Evolutionary conservation across 2,329 filamentous ascomycete species (phyloP), one percentile per base, ranked within the genome.

Genomic region (Thelonectria discophora): DNA sequence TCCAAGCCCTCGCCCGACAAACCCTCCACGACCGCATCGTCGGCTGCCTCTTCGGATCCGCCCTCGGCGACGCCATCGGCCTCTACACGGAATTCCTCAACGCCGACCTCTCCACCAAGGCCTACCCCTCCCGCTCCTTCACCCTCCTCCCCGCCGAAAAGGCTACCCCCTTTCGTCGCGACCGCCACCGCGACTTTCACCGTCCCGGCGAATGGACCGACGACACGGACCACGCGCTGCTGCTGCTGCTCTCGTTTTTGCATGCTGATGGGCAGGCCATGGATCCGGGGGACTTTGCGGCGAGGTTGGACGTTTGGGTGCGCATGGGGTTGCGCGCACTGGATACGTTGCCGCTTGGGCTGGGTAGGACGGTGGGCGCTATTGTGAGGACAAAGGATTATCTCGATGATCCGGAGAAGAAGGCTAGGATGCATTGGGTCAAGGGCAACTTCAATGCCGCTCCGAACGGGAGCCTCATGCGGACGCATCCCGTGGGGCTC

Each of bases 21-120:
- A 55, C 66, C 15, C 58, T 76, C 37, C 74, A 75, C 51, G 78
- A 80, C 62, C 74, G 74, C 60, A 75, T 83, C 45, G 71, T 78
- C 30, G 83, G 82, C 47, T 76, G 77, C 47, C 73, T 85, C 30
- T 70, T 85, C 55, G 84, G 81, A 21, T 83, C 82, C 18, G 83
- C 83, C 3, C 73, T 86, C 8, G 84, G 84, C 27, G 83, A 86
- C 66, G 79, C 82, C 18, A 82, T 85, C 59, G 83, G 83, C 2
- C 68, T 86, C 7, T 86, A 86, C 69, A 86, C 84, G 8, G 82
- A 85, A 61, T 84, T 84, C 59, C 72, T 84, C 24, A 76, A 79
- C 1, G 75, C 75, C 42, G 54, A 72, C 3, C 55, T 73, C 17
- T 75, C 79, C 3, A 63, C 64, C 20, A 64, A 62, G 7, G 65